phyloP scores from a whole-genome alignment of 2,329 filamentous ascomycete genomes.

The Paradendryphiella salina region DNA sequence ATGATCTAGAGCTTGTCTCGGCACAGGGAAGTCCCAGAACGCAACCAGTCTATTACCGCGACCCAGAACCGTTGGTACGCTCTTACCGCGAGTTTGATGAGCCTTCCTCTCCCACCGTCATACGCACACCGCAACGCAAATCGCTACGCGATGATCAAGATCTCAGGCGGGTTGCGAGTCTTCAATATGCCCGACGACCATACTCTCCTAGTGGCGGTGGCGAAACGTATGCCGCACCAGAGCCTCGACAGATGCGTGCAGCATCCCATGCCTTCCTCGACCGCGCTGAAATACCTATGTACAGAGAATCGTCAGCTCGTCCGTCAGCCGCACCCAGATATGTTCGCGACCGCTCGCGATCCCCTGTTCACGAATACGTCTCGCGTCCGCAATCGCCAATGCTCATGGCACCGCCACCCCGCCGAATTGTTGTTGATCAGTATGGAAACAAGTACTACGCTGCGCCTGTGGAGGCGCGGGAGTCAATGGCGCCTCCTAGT shows the following conservation, averaged over 20 bases:
- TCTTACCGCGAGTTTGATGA: slow-evolving; percentile 51
- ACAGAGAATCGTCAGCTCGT: slow-evolving; percentile 46
- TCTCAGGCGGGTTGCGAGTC: slow-evolving; percentile 53
- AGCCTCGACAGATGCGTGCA: slow-evolving; percentile 45
- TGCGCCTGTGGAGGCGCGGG: slow-evolving; percentile 54
- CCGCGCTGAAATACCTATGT: slow-evolving; percentile 41
- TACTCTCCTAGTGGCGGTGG: slow-evolving; percentile 43
- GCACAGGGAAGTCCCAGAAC: slow-evolving; percentile 46
- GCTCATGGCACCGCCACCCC: slow-evolving; percentile 53
- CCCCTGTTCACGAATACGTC: slow-evolving; percentile 48
- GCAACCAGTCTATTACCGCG: slow-evolving; percentile 53
- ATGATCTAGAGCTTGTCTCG: slow-evolving; percentile 47
- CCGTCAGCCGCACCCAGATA: slow-evolving; percentile 45
- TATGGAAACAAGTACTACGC: slow-evolving; percentile 79
- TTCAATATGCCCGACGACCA: slow-evolving; percentile 53
- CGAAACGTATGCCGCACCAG: slow-evolving; percentile 47
- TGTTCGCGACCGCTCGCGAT: slow-evolving; percentile 49
- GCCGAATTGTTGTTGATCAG: slow-evolving; percentile 77
- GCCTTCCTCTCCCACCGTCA: slow-evolving; percentile 45
- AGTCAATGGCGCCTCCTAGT: slow-evolving; percentile 58
- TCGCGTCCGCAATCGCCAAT: slow-evolving; percentile 44
- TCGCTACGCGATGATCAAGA: slow-evolving; percentile 52
- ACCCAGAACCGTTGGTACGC: slow-evolving; percentile 42
- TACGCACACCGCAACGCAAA: slow-evolving; percentile 47
- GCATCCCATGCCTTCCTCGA: slow-evolving; percentile 51